phyloP scores from a whole-genome alignment of 1,139 yeast genomes.

The Geotrichum australiense region DNA sequence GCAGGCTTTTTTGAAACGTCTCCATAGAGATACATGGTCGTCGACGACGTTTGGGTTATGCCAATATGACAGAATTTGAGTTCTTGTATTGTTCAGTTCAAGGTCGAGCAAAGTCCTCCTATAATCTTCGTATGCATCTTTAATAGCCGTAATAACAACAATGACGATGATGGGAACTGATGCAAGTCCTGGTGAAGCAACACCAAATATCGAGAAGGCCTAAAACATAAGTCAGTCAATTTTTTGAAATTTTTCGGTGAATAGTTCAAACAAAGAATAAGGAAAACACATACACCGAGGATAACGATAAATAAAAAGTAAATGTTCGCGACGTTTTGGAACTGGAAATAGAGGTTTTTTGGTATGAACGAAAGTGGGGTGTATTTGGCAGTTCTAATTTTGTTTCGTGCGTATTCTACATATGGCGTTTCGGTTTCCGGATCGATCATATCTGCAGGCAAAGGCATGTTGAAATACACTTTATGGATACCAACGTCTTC shows the following conservation, averaged over 20 bases:
- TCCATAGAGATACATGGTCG: constrained; percentile 58
- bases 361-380: constrained; percentile 87
- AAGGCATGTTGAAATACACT: constrained; percentile 58
- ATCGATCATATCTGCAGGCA: constrained; percentile 59
- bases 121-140: constrained; percentile 93
- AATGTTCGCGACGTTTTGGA: constrained; percentile 81
- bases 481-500: constrained; percentile 32
- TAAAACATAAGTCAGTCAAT: constrained; percentile 14
- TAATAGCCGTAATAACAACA: constrained; percentile 78
- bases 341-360: constrained; percentile 71
- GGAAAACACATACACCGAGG: constrained; percentile 45
- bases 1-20: constrained; percentile 51
- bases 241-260: constrained; percentile 57
- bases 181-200: constrained; percentile 77
- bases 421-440: constrained; percentile 54
- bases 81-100: constrained; percentile 80
- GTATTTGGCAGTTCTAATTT: constrained; percentile 92
- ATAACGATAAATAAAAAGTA: constrained; percentile 79
- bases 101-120: constrained; percentile 72
- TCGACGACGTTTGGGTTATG: constrained; percentile 72
- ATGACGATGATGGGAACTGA: constrained; percentile 94
- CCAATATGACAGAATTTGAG: constrained; percentile 66
- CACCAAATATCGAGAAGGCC: constrained; percentile 80
- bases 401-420: constrained; percentile 65
- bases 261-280: not conserved